Evolutionary conservation across 768 basidiomycete species (phyloP), one percentile per base, ranked within the genome.

Genomic region (Tricholoma furcatifolium): DNA sequence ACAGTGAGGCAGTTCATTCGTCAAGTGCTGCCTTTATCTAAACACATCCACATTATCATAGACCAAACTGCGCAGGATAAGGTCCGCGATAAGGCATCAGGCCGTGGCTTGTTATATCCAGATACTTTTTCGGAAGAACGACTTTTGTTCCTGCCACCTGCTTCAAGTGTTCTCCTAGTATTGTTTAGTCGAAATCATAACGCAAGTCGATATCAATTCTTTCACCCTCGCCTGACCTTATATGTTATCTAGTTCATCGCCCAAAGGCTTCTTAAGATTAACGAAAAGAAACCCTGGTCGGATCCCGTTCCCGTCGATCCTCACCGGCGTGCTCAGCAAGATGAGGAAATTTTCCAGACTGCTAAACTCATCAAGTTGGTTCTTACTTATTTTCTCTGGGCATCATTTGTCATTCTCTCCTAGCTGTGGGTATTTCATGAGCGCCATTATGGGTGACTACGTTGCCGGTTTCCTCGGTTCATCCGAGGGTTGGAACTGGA

Each of bases 181-280:
- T 53, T 86, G 4, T 79, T 84, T 62, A 74, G 71, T 55, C 69
- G 84, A 9, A 85, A 84, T 61, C 83, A 85, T 62, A 85, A 82
- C 62, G 81, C 80, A 53, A 35, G 70, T 66, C 43, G 18, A n/a
- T 27, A 34, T 21, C 20, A 30, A 30, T 27, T 27, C 7, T 7
- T 7, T 27, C 27, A 7, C 3, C 27, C 27, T 27, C 27, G 7
- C 3, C 27, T 27, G 27, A 27, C 27, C 7, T 27, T 3, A 24
- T 48, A 0, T 41, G 4, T 24, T 9, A 11, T 12, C 15, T 24
- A 51, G 81, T 85, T 73, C 61, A 77, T 85, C 52, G 83, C 82
- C 0, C 62, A 75, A 11, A 77, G 64, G 62, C 64, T 85, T 14
- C 64, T 82, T 43, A 70, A 76, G 54, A 78, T 83, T 59, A 85